Percentiles rank a stretch among this genome's conserved stretches.
phyloP scores from a whole-genome alignment of 75 land plant species.

The Ceratopteris richardii region DNA sequence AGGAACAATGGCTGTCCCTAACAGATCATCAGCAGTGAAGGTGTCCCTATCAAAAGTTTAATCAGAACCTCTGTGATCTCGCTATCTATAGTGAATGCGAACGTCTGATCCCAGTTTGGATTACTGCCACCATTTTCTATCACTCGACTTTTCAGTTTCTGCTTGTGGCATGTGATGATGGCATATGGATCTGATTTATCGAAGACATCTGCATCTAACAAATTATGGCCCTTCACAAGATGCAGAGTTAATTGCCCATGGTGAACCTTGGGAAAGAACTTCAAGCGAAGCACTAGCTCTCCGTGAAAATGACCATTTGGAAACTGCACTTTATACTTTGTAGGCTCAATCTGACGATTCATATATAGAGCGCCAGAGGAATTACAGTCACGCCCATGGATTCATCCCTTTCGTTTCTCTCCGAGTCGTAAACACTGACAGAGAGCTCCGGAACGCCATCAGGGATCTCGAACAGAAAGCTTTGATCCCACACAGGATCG shows the following conservation, averaged over 20 bases:
- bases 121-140: conserved; percentile 6
- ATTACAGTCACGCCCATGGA: no score
- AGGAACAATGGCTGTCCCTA: conserved; percentile 14
- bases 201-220: neutral
- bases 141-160: conserved; percentile 1
- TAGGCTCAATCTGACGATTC: neutral
- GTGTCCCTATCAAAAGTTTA: conserved; percentile 18
- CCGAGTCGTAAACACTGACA: no score
- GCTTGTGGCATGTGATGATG: neutral
- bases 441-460: no score
- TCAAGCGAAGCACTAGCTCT: neutral
- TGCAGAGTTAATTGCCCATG: neutral
- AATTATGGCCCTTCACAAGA: neutral
- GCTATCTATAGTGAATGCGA: conserved; percentile 10
- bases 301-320: neutral
- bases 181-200: conserved; percentile 9
- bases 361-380: neutral
- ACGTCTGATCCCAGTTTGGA: conserved; percentile 22
- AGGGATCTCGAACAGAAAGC: no score
- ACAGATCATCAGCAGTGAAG: conserved; percentile 16
- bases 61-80: conserved; percentile 10
- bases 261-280: conserved; percentile 5
- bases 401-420: no score
- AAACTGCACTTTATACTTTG: neutral
- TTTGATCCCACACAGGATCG: no score